Evolutionary conservation across 768 basidiomycete genomes (phyloP).

Genomic region (Amyloporia xantha): DNA sequence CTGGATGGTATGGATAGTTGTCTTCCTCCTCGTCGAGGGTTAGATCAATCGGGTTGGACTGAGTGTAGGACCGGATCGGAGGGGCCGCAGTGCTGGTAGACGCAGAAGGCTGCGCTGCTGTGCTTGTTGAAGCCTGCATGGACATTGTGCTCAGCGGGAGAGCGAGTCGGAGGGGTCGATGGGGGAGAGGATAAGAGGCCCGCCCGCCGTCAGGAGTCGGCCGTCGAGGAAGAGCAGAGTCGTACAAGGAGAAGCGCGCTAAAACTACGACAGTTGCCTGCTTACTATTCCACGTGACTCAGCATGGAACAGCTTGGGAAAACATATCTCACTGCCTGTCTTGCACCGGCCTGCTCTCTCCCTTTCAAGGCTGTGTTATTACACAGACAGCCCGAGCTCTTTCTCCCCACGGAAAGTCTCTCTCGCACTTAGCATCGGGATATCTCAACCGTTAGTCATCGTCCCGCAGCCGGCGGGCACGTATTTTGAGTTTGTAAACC

Average conservation of each 20-base stretch:
- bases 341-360: too few species aligned
- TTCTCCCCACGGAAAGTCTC: too few species aligned
- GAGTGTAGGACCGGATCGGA: constrained; percentile 28
- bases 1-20: neutral
- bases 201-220: neutral
- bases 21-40: constrained; percentile 55
- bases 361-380: too few species aligned
- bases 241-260: neutral
- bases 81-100: constrained; percentile 3
- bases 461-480: neutral
- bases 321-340: neutral
- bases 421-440: too few species aligned
- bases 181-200: neutral
- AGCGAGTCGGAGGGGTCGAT: neutral
- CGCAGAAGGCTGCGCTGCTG: neutral
- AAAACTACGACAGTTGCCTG: neutral
- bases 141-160: constrained; percentile 1
- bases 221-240: neutral
- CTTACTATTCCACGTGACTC: constrained; percentile 1
- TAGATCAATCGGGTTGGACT: constrained; percentile 60
- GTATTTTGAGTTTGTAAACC: too few species aligned
- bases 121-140: constrained; percentile 1
- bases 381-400: too few species aligned
- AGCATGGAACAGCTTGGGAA: neutral
- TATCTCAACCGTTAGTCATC: neutral